Evolutionary conservation across 768 basidiomycete species (phyloP).

Genomic region (Lactifluus echinatus): DNA sequence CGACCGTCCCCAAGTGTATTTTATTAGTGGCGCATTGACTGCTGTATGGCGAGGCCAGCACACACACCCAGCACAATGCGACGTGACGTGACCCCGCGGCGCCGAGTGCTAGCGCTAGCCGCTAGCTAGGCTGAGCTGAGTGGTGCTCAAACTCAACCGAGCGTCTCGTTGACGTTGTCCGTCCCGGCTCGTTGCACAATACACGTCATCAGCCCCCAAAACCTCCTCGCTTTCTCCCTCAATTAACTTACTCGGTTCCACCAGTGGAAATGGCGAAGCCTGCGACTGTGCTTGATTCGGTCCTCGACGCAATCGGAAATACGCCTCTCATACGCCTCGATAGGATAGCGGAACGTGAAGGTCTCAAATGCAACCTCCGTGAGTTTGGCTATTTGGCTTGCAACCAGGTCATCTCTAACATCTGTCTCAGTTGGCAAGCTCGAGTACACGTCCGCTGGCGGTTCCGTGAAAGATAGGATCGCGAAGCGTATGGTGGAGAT

Average conservation of each 20-base stretch:
- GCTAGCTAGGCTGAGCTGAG: no score
- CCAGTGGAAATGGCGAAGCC: slow-evolving; percentile 32
- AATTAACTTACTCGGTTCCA: not conserved
- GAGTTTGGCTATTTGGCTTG: slow-evolving; percentile 31
- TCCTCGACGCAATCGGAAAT: slow-evolving; percentile 79
- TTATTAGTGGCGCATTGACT: no score
- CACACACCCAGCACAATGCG: no score
- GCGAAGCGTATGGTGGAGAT: slow-evolving; percentile 94
- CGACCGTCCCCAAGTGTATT: no score
- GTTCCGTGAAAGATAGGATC: slow-evolving; percentile 93
- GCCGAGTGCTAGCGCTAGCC: no score
- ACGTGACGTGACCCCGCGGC: no score
- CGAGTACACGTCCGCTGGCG: slow-evolving; percentile 86
- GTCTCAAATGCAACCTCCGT: slow-evolving; percentile 86
- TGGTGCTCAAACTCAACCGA: no score
- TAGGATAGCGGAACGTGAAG: slow-evolving; percentile 63
- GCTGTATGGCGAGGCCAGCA: no score
- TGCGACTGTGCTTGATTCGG: slow-evolving; percentile 61
- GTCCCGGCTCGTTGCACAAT: not conserved
- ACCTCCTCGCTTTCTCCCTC: not conserved
- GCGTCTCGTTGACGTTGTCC: no score
- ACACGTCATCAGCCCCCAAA: not conserved
- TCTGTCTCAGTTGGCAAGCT: slow-evolving; percentile 65
- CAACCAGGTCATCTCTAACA: not conserved
- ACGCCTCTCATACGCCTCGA: slow-evolving; percentile 87